Base-by-base conservation (phyloP, 208 protist species). In the Wallacemonas sp. region DNA sequence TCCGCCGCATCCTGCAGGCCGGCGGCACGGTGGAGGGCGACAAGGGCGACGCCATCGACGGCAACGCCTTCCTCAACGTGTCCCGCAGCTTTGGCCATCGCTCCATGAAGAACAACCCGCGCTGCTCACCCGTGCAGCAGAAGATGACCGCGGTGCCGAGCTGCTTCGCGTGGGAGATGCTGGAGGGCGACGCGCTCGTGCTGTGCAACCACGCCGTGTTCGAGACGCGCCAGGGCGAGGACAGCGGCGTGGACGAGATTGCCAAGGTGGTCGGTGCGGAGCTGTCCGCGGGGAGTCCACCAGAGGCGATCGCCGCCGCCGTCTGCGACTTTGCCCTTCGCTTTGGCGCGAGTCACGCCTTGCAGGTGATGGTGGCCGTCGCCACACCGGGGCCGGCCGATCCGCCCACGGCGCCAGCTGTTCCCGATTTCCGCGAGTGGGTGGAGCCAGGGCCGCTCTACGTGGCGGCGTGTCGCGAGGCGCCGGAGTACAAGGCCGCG, bases 261-360 rank as follows among this genome's bases (percentile, higher is more conserved):
- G 84, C 84, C 28, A 86, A 87, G 65, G 44, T 91, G n/a, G 85
- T 89, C 1, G 73, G 68, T 2, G 68, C 76, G 0, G 82, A 77
- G n/a, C 33, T 95, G 32, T 57, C 79, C 22, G 26, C 50, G 8
- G 77, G 73, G 0, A 16, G 46, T 2, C 45, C 78, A 7, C 74
- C 84, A 0, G 83, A 92, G 72, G 67, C 75, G 33, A 78, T 80
- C 25, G 90, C 90, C 1, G 82, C 76, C 3, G 74, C 78, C 5
- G 42, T 95, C 16, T 95, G 90, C 63, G 87, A 95, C 63, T 91
- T 87, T 36, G 82, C 90, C 23, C 57, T 93, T 10, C 87, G 83
- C 18, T 92, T 89, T 32, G 90, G 90, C 20, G 75, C 90, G 0
- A 46, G 70, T 41, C 84, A 92, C 65, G 86, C 84, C 26, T 54